phyloP scores from a whole-genome alignment of 345 rosid genomes.

The Acer saccharum region DNA sequence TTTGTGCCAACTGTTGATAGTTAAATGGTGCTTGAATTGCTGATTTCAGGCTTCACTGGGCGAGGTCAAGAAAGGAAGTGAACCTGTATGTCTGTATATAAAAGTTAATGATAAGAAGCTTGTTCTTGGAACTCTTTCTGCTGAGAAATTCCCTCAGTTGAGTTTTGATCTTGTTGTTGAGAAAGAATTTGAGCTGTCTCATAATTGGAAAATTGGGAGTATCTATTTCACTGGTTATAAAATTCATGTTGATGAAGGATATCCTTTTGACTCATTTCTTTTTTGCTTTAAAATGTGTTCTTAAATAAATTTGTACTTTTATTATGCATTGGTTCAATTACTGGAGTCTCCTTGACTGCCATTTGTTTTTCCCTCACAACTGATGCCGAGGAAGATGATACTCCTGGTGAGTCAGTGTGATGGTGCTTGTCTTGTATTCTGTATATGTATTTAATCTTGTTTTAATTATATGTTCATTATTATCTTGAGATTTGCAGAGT shows the following conservation, averaged over 20 bases:
- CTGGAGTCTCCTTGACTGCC: slow-evolving; percentile 36
- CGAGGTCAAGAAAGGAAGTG: slow-evolving; percentile 52
- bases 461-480: background rate
- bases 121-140: slow-evolving; percentile 64
- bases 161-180: slow-evolving; percentile 61
- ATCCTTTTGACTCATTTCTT: slow-evolving; percentile 44
- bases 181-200: slow-evolving; percentile 57
- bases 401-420: slow-evolving; percentile 25
- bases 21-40: slow-evolving; percentile 3
- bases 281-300: background rate
- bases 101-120: slow-evolving; percentile 46
- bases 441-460: background rate
- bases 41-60: slow-evolving; percentile 60
- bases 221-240: slow-evolving; percentile 68
- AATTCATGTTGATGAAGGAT: slow-evolving; percentile 31
- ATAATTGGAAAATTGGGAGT: slow-evolving; percentile 68
- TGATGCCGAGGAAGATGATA: background rate
- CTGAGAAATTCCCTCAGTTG: slow-evolving; percentile 62
- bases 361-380: slow-evolving; percentile 11
- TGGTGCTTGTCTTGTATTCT: background rate
- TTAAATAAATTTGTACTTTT: background rate
- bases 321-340: background rate
- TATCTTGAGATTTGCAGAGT: slow-evolving; percentile 17
- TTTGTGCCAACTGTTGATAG: background rate
- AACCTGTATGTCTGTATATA: slow-evolving; percentile 35